These are phyloP conservation scores for Lippia alba DNA, from an alignment of 305 asterid species.

Conservation along the genomic window DNA sequence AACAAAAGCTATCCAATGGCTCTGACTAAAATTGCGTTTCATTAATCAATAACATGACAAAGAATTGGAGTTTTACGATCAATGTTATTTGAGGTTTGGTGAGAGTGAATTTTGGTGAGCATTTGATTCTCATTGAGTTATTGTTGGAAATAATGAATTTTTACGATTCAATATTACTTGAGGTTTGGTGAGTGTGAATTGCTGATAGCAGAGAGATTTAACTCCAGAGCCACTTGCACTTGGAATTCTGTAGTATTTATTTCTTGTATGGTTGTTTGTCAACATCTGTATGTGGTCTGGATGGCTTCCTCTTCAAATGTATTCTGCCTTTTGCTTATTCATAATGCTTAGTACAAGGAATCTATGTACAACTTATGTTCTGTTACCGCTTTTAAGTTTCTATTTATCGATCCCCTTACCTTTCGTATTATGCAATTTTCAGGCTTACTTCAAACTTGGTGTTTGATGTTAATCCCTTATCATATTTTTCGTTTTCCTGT, in stretches of 20 bases:
- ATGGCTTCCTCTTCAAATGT: neutral
- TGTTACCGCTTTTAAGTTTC: slow-evolving; percentile 13
- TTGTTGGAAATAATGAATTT: slow-evolving; percentile 3
- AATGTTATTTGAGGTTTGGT: too few species aligned
- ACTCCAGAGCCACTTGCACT: slow-evolving; percentile 1
- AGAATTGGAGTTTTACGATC: too few species aligned
- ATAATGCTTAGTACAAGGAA: slow-evolving; percentile 1
- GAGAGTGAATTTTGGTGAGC: neutral
- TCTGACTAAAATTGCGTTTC: too few species aligned
- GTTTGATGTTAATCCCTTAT: neutral
- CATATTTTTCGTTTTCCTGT: slow-evolving; percentile 23
- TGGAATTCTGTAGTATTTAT: neutral
- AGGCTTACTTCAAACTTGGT: neutral
- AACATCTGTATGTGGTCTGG: slow-evolving; percentile 14
- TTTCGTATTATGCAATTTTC: slow-evolving; percentile 1
- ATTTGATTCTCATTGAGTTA: neutral
- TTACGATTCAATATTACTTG: neutral
- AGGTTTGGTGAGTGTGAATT: slow-evolving; percentile 5
- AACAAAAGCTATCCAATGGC: too few species aligned
- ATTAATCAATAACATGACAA: too few species aligned
- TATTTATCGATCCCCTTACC: neutral
- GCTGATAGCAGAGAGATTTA: slow-evolving; percentile 6
- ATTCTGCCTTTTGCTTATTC: neutral
- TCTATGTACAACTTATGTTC: slow-evolving; percentile 3
- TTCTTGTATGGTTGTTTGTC: slow-evolving; percentile 21